Base-by-base conservation (phyloP, 371 early-diverging fungal genomes). In the Cladochytrium tenue region DNA sequence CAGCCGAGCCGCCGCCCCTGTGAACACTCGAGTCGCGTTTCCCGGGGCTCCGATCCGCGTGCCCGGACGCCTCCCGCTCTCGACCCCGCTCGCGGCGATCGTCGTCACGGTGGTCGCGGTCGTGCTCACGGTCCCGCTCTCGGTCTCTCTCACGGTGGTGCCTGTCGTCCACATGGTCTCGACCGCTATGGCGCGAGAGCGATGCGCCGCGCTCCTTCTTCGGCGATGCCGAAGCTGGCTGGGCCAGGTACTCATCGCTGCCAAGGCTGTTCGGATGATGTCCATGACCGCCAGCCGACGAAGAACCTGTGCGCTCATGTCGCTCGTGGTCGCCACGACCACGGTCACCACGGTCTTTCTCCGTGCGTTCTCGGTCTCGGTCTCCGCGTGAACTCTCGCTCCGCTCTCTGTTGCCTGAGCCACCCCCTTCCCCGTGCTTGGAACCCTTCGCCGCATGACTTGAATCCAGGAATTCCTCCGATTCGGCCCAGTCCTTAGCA, bases 201-300 rank as follows among this genome's bases (percentile, higher is more conserved):
- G 43, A 43, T 20, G 43, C 43, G 43, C 43, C 20, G 20, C 43
- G 43, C 43, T 43, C 43, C 43, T 43, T 43, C 43, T 7, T 13
- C 43, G 43, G 20, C 43, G 43, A 43, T 20, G 43, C 7, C 43
- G 20, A 20, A 43, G 43, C 43, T 20, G 43, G 13, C 43, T 7
- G 43, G 43, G 43, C 43, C 20, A 43, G 43, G 43, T 43, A 43
- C 43, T 43, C 43, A 43, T 43, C 43, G 43, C 43, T 43, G 20
- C 43, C 43, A 43, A 43, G 20, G n/a, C n/a, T n/a, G n/a, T n/a
- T n/a, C n/a, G n/a, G n/a, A n/a, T n/a, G n/a, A n/a, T n/a, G n/a
- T 20, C 43, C 43, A 43, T 20, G 13, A 20, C 43, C 43, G 43
- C 43, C 43, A 20, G 43, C 43, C 13, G 43, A 43, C 43, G 7